A percentile compares a stretch with the other conserved stretches of the same genome.
Conservation (phyloP, 1,284 basidiomycete genomes). For the Inonotus obliquus region DNA sequence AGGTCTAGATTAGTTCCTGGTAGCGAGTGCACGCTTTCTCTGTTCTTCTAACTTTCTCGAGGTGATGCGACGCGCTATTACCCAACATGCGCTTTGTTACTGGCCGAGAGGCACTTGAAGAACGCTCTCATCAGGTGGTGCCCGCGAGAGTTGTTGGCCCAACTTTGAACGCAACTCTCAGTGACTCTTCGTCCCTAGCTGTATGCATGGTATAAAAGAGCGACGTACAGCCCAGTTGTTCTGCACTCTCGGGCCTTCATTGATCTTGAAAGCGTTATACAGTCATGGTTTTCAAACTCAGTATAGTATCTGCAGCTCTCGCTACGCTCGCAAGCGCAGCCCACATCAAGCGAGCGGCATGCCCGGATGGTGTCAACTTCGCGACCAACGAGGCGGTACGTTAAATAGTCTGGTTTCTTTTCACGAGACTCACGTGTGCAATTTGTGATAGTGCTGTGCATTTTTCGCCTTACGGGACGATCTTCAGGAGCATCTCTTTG, state of each 20-base stretch:
- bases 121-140: background rate
- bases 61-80: background rate
- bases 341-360: slow-evolving; percentile 18
- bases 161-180: background rate
- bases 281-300: slow-evolving; percentile 16
- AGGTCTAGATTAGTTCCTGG: background rate
- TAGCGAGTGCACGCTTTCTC: background rate
- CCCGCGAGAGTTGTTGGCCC: background rate
- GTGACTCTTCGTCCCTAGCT: background rate
- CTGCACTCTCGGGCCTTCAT: slow-evolving; percentile 8
- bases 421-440: too few relatives aligned
- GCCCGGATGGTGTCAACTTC: slow-evolving; percentile 20
- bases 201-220: slow-evolving; percentile 3
- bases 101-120: background rate
- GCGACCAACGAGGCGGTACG: slow-evolving; percentile 14
- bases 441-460: slow-evolving; percentile 18
- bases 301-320: slow-evolving; percentile 9
- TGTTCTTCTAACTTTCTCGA: background rate
- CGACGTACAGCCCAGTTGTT: background rate
- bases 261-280: background rate
- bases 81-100: background rate
- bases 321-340: slow-evolving; percentile 9
- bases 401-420: background rate
- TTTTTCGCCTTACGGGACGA: slow-evolving; percentile 23
- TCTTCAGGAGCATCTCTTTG: slow-evolving; percentile 20